These are phyloP conservation scores for Schwanniomyces occidentalis DNA, from an alignment of 805 yeast species.

Conservation along the genomic window DNA sequence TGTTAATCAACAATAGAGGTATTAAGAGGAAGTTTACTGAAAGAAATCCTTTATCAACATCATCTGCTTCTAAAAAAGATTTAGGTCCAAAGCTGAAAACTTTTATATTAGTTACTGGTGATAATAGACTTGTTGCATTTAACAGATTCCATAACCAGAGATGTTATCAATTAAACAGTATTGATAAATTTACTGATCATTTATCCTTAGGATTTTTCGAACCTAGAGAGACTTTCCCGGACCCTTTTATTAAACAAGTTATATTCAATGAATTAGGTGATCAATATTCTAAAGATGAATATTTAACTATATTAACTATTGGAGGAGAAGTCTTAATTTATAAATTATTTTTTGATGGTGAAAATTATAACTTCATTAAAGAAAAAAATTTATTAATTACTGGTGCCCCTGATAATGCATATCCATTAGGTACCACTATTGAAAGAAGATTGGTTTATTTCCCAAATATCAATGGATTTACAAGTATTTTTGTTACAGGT, in stretches of 20 bases:
- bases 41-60: conserved; percentile 3
- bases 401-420: conserved; percentile 82
- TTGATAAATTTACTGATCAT: conserved; percentile 46
- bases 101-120: conserved; percentile 73
- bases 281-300: conserved; percentile 51
- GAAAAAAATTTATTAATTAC: conserved; percentile 51
- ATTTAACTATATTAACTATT: conserved; percentile 67
- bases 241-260: conserved; percentile 70
- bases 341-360: conserved; percentile 53
- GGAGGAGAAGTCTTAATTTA: conserved; percentile 81
- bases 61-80: conserved; percentile 8
- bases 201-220: conserved; percentile 49
- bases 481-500: conserved; percentile 72
- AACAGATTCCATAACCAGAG: conserved; percentile 53
- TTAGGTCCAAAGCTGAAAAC: conserved; percentile 35
- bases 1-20: conserved; percentile 26
- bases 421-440: conserved; percentile 62
- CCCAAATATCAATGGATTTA: conserved; percentile 55
- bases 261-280: conserved; percentile 70
- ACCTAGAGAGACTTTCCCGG: conserved; percentile 56
- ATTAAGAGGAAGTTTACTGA: conserved; percentile 29
- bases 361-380: conserved; percentile 40
- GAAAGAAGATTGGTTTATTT: conserved; percentile 68
- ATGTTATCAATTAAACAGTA: conserved; percentile 52
- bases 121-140: conserved; percentile 68